Evolutionary conservation across 805 yeast genomes (phyloP), one percentile per base, ranked within the genome.

Genomic region (baker's yeast (Saccharomyces cerevisiae)): DNA sequence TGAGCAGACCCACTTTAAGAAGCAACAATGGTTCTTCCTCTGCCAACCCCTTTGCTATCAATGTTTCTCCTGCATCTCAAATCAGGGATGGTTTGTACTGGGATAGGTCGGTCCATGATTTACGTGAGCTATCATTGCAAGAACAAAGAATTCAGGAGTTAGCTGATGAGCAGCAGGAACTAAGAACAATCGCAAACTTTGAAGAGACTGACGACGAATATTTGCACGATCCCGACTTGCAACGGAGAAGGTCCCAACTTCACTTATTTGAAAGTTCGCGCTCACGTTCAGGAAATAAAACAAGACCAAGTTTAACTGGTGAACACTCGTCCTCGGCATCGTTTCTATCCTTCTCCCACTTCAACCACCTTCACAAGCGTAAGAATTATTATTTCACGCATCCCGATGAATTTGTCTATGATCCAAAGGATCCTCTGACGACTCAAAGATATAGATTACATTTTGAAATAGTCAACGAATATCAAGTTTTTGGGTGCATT

Each of bases 401-500:
- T 43, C 68, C 70, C 1, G 56, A 61, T 10, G 63, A 63, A 6
- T 67, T 63, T 46, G 48, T 62, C 8, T 67, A 67, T 47, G 66
- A 68, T 48, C 60, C 59, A 3, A 53, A 60, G 6, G 65, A 63
- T n/a, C 55, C 63, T 6, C 59, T 61, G 13, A 67, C 64, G 6
- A 60, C 68, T 9, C 49, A 57, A 52, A 54, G 63, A 32, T 67
- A 67, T 51, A 61, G 65, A 14, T 50, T 61, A 13, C 70, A 68
- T 55, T 58, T 67, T 29, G 62, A 65, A 46, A 54, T 69, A 41
- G 66, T 67, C 5, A 65, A 70, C 50, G 73, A 73, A 47, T 74
- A 73, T 60, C 70, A 70, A 27, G 67, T 70, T 10, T 73, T 72
- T 63, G 78, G 77, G 2, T 71, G 73, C 48, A 61, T 71, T n/a